phyloP scores from a whole-genome alignment of 441 rosid genomes.

The Francoa sonchifolia region DNA sequence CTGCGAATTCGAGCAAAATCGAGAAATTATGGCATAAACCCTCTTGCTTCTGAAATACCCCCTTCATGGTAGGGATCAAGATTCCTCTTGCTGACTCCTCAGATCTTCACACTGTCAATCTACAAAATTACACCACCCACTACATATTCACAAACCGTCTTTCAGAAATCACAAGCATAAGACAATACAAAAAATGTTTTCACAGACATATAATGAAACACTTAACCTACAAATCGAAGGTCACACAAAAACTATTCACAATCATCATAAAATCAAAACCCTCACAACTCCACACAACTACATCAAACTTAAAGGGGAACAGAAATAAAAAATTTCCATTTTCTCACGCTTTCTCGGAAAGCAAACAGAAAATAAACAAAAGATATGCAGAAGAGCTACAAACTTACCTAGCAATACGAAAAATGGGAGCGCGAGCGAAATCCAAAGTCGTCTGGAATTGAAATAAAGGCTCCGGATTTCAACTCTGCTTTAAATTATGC shows the following conservation, averaged over 20 bases:
- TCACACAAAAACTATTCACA: too few relatives aligned
- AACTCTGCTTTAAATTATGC: neutral
- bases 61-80: constrained; percentile 29
- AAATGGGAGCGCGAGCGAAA: neutral
- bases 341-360: neutral
- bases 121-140: too few relatives aligned
- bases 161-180: too few relatives aligned
- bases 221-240: too few relatives aligned
- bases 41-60: constrained; percentile 17
- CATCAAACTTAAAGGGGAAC: neutral
- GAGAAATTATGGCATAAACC: constrained; percentile 18
- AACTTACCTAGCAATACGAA: neutral
- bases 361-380: neutral
- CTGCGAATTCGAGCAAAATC: constrained; percentile 67
- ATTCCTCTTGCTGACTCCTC: neutral
- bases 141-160: too few relatives aligned
- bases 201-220: too few relatives aligned
- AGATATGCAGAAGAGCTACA: neutral
- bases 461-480: neutral
- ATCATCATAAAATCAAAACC: neutral
- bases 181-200: too few relatives aligned
- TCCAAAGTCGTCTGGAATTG: neutral
- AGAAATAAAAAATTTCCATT: neutral
- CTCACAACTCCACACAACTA: too few relatives aligned
- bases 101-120: neutral